These are phyloP conservation scores for Blastocladiella britannica DNA, from an alignment of 192 early-diverging fungal species.

Conservation along the genomic window DNA sequence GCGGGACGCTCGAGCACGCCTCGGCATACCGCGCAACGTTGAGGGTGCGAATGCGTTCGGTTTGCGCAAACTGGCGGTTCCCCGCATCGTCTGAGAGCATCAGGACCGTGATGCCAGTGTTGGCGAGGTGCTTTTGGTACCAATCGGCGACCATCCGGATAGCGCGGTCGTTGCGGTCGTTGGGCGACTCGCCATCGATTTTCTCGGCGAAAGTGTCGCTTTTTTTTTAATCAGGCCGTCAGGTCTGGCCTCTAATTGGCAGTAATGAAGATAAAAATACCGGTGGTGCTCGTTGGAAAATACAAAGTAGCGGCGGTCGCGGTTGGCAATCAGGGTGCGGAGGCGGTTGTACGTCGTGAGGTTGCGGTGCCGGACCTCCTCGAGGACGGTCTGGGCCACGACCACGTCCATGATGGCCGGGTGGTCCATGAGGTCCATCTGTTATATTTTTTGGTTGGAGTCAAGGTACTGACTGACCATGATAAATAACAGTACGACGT, in stretches of 20 bases:
- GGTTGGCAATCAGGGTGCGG: slow-evolving; percentile 45
- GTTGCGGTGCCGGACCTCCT: slow-evolving; percentile 72
- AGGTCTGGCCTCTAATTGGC: too few relatives aligned
- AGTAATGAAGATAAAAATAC: neutral
- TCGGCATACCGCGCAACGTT: slow-evolving; percentile 63
- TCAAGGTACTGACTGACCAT: too few relatives aligned
- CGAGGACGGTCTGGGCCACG: slow-evolving; percentile 78
- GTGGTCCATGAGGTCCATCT: slow-evolving; percentile 91
- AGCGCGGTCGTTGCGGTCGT: slow-evolving; percentile 89
- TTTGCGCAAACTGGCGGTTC: slow-evolving; percentile 48
- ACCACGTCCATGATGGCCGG: slow-evolving; percentile 69
- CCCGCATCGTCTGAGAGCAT: slow-evolving; percentile 78
- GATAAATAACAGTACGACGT: slow-evolving; percentile 16
- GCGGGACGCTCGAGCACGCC: slow-evolving; percentile 46
- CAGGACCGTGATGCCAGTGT: slow-evolving; percentile 26
- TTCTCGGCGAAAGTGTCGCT: slow-evolving; percentile 74
- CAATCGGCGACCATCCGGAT: slow-evolving; percentile 70
- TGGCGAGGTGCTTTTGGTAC: slow-evolving; percentile 54
- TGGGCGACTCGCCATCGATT: slow-evolving; percentile 58
- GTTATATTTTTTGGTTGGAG: too few relatives aligned
- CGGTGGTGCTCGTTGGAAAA: slow-evolving; percentile 88
- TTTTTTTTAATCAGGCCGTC: too few relatives aligned
- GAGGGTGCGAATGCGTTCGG: slow-evolving; percentile 39
- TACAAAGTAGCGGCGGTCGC: slow-evolving; percentile 61
- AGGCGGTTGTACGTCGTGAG: slow-evolving; percentile 61